A percentile compares a stretch with the other conserved stretches of the same genome.
phyloP scores from a whole-genome alignment of 805 yeast species.

The Metschnikowia picachoensis region DNA sequence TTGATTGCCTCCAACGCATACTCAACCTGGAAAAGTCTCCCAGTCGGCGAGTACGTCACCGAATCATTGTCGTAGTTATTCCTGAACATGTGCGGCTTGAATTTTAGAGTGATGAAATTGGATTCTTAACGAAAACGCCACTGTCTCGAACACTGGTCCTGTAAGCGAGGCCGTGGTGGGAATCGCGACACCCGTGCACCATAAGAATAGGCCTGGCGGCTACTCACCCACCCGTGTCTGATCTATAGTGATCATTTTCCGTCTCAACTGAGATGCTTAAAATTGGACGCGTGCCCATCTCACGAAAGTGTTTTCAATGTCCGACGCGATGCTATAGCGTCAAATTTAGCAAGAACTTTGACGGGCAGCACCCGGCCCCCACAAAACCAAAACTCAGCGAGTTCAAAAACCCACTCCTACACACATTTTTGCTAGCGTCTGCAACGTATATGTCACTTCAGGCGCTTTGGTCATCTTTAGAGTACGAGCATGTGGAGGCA shows the following conservation, averaged over 20 bases:
- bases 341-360: constrained; percentile 17
- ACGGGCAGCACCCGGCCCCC: constrained; percentile 11
- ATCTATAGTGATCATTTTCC: neutral
- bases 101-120: neutral
- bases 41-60: constrained; percentile 95
- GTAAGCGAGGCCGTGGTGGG: no score
- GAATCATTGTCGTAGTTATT: constrained; percentile 98
- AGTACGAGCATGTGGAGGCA: constrained; percentile 22
- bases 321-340: constrained; percentile 9
- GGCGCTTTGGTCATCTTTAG: constrained; percentile 30
- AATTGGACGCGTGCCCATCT: neutral
- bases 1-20: constrained; percentile 88
- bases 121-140: constrained; percentile 1
- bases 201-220: neutral
- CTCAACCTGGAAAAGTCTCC: constrained; percentile 84
- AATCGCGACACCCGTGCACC: constrained; percentile 9
- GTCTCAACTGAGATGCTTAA: neutral
- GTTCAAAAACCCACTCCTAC: constrained; percentile 35
- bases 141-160: neutral
- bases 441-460: constrained; percentile 36
- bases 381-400: constrained; percentile 32
- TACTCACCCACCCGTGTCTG: neutral
- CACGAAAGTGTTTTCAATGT: neutral
- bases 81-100: constrained; percentile 60
- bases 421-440: constrained; percentile 38